These are phyloP conservation scores for Xylaria sp. DNA, from an alignment of 2,329 filamentous ascomycete species.

Conservation along the genomic window DNA sequence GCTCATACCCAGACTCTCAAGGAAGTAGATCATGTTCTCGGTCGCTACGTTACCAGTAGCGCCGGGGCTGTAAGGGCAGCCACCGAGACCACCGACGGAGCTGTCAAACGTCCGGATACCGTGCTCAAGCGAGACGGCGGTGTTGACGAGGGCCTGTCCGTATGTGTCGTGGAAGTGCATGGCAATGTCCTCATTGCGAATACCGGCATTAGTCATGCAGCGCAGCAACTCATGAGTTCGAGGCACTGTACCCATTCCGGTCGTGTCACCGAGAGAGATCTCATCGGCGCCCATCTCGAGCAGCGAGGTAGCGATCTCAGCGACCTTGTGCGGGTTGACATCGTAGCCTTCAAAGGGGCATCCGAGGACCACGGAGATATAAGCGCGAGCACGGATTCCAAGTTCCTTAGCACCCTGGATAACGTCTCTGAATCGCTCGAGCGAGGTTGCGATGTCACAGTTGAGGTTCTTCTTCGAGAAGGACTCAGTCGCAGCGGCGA, in stretches of 20 bases:
- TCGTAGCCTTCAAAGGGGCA: conserved; percentile 70
- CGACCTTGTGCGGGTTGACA: conserved; percentile 58
- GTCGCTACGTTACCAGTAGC: conserved; percentile 60
- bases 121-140: conserved; percentile 56
- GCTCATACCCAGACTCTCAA: conserved; percentile 51
- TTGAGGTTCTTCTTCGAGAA: conserved; percentile 81
- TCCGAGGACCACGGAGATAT: conserved; percentile 74
- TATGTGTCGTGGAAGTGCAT: conserved; percentile 71
- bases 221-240: conserved; percentile 41
- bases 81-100: conserved; percentile 61
- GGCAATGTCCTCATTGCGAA: conserved; percentile 53
- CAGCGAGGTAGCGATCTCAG: conserved; percentile 61
- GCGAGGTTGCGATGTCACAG: conserved; percentile 68
- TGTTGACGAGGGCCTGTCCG: conserved; percentile 62
- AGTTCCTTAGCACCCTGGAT: conserved; percentile 61
- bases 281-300: conserved; percentile 86
- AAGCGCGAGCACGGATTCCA: conserved; percentile 66
- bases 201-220: conserved; percentile 44
- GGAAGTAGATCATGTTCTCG: conserved; percentile 39
- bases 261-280: conserved; percentile 85
- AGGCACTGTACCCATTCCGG: conserved; percentile 70
- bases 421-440: conserved; percentile 64
- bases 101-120: conserved; percentile 62
- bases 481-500: conserved; percentile 74
- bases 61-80: conserved; percentile 63